These are phyloP conservation scores for Mycena crocata DNA, from an alignment of 768 basidiomycete genomes.

Conservation along the genomic window DNA sequence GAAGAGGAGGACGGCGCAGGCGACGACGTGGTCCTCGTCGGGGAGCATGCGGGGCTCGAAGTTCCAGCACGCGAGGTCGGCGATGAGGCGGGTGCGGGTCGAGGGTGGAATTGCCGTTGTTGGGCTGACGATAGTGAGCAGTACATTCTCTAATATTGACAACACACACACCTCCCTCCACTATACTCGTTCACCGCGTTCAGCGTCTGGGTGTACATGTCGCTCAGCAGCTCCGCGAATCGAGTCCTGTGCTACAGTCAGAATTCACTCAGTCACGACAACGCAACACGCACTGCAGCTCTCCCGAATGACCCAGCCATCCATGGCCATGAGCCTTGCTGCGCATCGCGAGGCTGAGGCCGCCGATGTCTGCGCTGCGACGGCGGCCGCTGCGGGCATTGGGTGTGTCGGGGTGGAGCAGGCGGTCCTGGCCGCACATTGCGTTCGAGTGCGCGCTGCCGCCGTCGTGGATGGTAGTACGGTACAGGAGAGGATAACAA, in stretches of 20 bases:
- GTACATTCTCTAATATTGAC: slow-evolving; percentile 8
- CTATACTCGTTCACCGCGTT: slow-evolving; percentile 73
- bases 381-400: slow-evolving; percentile 52
- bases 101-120: slow-evolving; percentile 59
- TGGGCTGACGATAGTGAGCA: slow-evolving; percentile 45
- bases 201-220: slow-evolving; percentile 86
- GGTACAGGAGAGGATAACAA: neutral
- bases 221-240: slow-evolving; percentile 85
- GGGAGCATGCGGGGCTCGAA: slow-evolving; percentile 90
- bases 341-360: slow-evolving; percentile 82
- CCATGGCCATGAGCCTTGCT: slow-evolving; percentile 67
- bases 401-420: slow-evolving; percentile 24
- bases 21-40: slow-evolving; percentile 79
- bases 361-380: slow-evolving; percentile 91
- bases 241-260: slow-evolving; percentile 56
- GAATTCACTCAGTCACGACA: too few species aligned
- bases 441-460: neutral
- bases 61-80: slow-evolving; percentile 81
- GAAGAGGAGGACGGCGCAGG: slow-evolving; percentile 88
- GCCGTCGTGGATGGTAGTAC: neutral
- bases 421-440: slow-evolving; percentile 35
- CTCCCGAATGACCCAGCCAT: slow-evolving; percentile 68
- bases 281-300: slow-evolving; percentile 58
- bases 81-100: slow-evolving; percentile 73
- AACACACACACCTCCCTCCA: slow-evolving; percentile 40